Conservation (phyloP, 148 eudicot species). For the Talinum fruticosum region DNA sequence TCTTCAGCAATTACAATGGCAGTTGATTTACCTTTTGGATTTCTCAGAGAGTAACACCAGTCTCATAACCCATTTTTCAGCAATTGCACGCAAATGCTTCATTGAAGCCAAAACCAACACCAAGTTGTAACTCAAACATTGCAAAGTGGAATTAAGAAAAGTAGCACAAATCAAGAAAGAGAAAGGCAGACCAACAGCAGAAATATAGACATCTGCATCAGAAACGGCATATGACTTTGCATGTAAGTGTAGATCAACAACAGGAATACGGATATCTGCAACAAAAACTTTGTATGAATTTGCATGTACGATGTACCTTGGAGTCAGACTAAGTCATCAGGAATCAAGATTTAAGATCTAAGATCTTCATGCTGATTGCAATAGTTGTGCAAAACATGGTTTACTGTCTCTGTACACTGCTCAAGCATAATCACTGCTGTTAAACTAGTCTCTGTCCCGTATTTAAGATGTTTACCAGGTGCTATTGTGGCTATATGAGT, state of each 20-base stretch:
- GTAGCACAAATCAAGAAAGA: background rate
- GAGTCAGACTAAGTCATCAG: background rate
- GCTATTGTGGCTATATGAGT: background rate
- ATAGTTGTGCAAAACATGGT: background rate
- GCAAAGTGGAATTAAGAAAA: conserved; percentile 11
- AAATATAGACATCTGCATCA: conserved; percentile 7
- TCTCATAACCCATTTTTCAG: background rate
- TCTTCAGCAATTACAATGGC: background rate
- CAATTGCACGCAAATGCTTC: background rate
- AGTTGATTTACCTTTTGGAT: background rate
- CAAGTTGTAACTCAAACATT: background rate
- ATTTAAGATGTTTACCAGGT: background rate
- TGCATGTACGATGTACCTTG: conserved; percentile 2
- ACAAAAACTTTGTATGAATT: background rate
- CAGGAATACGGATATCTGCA: background rate
- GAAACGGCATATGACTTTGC: background rate
- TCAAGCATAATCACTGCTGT: background rate
- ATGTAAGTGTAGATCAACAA: background rate
- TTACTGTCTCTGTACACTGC: conserved; percentile 8
- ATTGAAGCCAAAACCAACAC: background rate
- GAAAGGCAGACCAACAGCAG: background rate
- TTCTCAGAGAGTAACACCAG: background rate
- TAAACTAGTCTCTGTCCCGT: background rate
- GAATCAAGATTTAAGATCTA: background rate
- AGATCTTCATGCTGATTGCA: background rate